phyloP scores from a whole-genome alignment of 139 green algal genomes.

The Ostreobium quekettii region DNA sequence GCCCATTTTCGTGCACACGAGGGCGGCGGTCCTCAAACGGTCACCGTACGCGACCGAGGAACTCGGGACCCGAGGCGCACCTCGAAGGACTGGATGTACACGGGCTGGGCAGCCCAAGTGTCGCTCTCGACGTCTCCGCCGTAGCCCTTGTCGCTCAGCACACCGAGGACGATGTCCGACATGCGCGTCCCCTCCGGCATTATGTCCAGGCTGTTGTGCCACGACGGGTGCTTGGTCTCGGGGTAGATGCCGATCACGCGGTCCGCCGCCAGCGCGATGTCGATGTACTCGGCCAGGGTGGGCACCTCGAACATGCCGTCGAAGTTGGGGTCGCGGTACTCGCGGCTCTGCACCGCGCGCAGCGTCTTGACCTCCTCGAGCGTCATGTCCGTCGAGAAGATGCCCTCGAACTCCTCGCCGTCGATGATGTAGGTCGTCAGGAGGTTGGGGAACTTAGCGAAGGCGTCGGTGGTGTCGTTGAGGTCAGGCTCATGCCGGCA shows the following conservation, averaged over 20 bases:
- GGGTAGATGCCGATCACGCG: conserved; percentile 15
- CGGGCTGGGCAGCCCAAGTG: conserved; percentile 7
- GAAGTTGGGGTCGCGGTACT: conserved; percentile 14
- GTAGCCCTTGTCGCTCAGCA: conserved; percentile 21
- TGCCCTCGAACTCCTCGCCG: conserved; percentile 27
- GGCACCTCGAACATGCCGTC: conserved; percentile 21
- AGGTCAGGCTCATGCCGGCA: conserved; percentile 59
- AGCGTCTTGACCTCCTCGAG: conserved; percentile 43
- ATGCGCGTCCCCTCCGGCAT: conserved; percentile 21
- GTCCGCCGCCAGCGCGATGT: conserved; percentile 21
- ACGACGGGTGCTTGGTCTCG: conserved; percentile 44
- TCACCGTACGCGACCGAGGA: too few relatives aligned
- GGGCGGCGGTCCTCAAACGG: too few relatives aligned
- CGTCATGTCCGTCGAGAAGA: conserved; percentile 46
- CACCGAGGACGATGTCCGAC: conserved; percentile 13
- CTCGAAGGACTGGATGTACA: conserved; percentile 33
- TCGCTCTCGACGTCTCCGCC: conserved; percentile 8
- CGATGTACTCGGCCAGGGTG: conserved; percentile 25
- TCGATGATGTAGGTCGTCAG: conserved; percentile 34
- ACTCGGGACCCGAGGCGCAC: too few relatives aligned
- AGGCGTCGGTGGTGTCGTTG: conserved; percentile 40
- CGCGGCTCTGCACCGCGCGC: conserved; percentile 27
- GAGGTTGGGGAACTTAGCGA: conserved; percentile 30
- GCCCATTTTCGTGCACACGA: too few relatives aligned
- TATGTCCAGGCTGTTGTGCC: conserved; percentile 27